Evolutionary conservation across 163 green algal species (phyloP).

Genomic region (Chlamydomonas reinhardtii): DNA sequence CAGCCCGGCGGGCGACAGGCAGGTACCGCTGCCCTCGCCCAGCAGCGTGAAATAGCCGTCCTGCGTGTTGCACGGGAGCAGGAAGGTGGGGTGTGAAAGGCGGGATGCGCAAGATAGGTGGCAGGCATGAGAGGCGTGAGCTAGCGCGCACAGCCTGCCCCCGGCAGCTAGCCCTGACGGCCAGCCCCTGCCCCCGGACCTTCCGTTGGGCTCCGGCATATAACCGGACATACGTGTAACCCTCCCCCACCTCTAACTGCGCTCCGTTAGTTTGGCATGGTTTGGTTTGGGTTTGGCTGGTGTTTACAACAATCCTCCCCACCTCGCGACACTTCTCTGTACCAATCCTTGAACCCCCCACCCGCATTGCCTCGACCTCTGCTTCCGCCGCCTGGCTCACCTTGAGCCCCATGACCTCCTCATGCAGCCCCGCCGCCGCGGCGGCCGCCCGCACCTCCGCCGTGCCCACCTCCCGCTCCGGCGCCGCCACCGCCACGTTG

Average conservation of each 20-base stretch:
- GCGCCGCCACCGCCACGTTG: conserved; percentile 29
- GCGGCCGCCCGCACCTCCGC: not conserved
- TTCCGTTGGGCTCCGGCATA: too few species aligned
- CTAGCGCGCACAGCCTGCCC: too few species aligned
- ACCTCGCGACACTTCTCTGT: not conserved
- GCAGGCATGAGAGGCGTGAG: too few species aligned
- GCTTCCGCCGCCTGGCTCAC: not conserved
- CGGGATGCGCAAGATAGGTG: not conserved
- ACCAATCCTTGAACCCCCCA: too few species aligned
- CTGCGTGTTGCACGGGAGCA: not conserved
- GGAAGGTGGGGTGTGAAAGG: not conserved
- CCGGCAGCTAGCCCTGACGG: too few species aligned
- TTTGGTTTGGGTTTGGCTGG: too few species aligned
- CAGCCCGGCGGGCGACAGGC: not conserved
- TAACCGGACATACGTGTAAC: too few species aligned
- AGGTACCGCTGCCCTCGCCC: conserved; percentile 25
- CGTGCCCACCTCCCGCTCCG: not conserved
- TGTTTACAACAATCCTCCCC: too few species aligned
- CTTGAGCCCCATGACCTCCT: conserved; percentile 6
- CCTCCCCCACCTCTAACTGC: too few species aligned
- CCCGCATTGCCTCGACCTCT: too few species aligned
- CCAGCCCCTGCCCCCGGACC: too few species aligned
- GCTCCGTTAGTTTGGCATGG: too few species aligned
- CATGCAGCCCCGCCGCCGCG: conserved; percentile 6
- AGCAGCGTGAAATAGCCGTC: conserved; percentile 34